These are phyloP conservation scores for Rhododendron griersonianum DNA, from an alignment of 148 eudicot species.

Conservation along the genomic window DNA sequence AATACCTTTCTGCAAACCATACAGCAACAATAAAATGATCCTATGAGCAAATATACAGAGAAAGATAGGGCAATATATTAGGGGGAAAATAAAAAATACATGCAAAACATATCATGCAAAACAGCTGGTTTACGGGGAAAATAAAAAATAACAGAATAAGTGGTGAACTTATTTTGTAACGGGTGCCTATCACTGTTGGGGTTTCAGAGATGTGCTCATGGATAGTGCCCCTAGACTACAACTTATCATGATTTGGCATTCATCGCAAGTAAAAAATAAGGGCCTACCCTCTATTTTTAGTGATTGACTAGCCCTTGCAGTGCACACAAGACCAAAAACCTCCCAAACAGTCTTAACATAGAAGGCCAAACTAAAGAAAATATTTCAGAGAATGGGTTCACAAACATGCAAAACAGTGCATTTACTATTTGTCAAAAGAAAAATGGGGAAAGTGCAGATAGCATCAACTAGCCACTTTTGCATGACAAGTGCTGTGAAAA, in stretches of 20 bases:
- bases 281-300: not conserved
- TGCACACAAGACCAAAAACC: not conserved
- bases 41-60: not conserved
- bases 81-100: not conserved
- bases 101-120: too few species aligned
- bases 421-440: not conserved
- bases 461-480: not conserved
- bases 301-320: not conserved
- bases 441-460: not conserved
- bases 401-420: not conserved
- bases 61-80: not conserved
- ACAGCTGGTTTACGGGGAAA: not conserved
- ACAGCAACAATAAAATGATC: conserved; percentile 6
- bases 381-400: not conserved
- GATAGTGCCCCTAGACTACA: not conserved
- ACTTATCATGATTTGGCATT: not conserved
- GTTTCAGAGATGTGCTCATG: not conserved
- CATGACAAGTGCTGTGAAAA: not conserved
- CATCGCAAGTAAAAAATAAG: not conserved
- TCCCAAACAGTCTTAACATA: not conserved
- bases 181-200: not conserved
- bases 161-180: not conserved
- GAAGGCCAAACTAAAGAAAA: not conserved
- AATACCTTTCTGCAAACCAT: conserved; percentile 75
- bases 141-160: not conserved